A percentile compares a stretch with the other conserved stretches of the same genome.
Conservation (phyloP, 2,329 filamentous ascomycete genomes). For the Colletotrichum musae region DNA sequence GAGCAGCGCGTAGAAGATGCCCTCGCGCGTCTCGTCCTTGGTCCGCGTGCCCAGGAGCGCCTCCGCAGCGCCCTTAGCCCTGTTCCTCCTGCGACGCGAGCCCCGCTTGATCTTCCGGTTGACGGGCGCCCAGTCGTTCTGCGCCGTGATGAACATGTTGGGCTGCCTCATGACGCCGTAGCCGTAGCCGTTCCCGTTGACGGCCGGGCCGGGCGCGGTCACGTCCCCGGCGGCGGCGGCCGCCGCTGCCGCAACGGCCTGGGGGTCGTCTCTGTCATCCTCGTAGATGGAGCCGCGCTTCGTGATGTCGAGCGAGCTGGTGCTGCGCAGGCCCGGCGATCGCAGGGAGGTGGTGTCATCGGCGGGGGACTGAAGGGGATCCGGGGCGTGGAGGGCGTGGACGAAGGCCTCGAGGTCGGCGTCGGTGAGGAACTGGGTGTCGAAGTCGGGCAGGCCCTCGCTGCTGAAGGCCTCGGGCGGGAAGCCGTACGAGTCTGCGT, state of each 20-base stretch:
- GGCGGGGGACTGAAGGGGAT: slow-evolving; percentile 76
- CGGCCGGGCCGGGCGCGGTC: slow-evolving; percentile 38
- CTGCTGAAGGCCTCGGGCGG: slow-evolving; percentile 76
- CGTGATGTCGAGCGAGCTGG: slow-evolving; percentile 58
- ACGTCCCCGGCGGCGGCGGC: slow-evolving; percentile 57
- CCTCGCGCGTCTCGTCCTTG: slow-evolving; percentile 94
- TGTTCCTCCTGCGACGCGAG: slow-evolving; percentile 53
- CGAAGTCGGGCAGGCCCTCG: slow-evolving; percentile 80
- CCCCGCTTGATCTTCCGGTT: slow-evolving; percentile 74
- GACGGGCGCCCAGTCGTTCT: slow-evolving; percentile 96
- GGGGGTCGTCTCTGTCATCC: slow-evolving; percentile 51
- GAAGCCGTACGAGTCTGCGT: slow-evolving; percentile 66
- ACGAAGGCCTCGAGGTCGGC: slow-evolving; percentile 85
- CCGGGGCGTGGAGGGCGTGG: slow-evolving; percentile 85
- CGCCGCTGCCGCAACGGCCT: slow-evolving; percentile 55
- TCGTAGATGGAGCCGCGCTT: slow-evolving; percentile 55
- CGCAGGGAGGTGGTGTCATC: slow-evolving; percentile 63
- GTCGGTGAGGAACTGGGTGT: slow-evolving; percentile 81
- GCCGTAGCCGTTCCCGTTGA: slow-evolving; percentile 33
- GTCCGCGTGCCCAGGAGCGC: slow-evolving; percentile 69
- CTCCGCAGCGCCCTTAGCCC: slow-evolving; percentile 55
- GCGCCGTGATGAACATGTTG: slow-evolving; percentile 82
- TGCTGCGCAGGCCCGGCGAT: slow-evolving; percentile 58
- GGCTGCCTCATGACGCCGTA: slow-evolving; percentile 47
- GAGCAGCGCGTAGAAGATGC: slow-evolving; percentile 87